Evolutionary conservation across 129 eudicot species (phyloP), one percentile per base, ranked within the genome.

Genomic region (Escallonia rubra): DNA sequence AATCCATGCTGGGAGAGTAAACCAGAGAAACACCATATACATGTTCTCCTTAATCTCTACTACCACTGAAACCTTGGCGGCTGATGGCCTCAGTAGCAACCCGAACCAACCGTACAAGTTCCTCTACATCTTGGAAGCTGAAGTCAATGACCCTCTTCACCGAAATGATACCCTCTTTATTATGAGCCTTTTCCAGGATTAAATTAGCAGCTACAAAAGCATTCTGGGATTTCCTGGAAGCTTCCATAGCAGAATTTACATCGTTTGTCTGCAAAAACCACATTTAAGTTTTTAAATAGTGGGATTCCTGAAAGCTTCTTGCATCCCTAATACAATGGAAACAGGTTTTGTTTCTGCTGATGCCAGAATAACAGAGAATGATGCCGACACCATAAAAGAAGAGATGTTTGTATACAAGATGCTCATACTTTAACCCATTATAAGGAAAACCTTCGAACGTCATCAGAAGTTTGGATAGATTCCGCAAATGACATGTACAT

Each of bases 171-270:
- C 80, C 81, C 67, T 87, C 88, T 71, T 83, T 89, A 60, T 87
- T 73, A 71, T 70, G 88, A 62, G 77, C 72, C 70, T 94, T 78
- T 72, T 73, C 72, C 14, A 79, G 73, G 64, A 47, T 66, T 64
- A 64, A 59, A 57, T 58, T 70, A 41, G 87, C 90, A 70, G 80
- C 83, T 52, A 83, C 75, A 80, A 80, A 94, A 49, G 87, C 85
- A 64, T 52, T 73, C 66, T 74, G 84, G 8, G 97, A 75, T 64
- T 81, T 87, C 39, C 76, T 73, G 23, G 87, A 74, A 41, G 99
- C 99, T 40, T 94, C 97, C 99, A 94, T 90, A 47, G 99, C 99
- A 69, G 72, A 77, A 69, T 72, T 81, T 52, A 81, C 83, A 57
- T 87, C 87, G 23, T 81, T 61, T 14, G 94, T 76, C 99, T 94